Conservation (phyloP, 106 monocot species). For the Alisma plantagoaquatica region DNA sequence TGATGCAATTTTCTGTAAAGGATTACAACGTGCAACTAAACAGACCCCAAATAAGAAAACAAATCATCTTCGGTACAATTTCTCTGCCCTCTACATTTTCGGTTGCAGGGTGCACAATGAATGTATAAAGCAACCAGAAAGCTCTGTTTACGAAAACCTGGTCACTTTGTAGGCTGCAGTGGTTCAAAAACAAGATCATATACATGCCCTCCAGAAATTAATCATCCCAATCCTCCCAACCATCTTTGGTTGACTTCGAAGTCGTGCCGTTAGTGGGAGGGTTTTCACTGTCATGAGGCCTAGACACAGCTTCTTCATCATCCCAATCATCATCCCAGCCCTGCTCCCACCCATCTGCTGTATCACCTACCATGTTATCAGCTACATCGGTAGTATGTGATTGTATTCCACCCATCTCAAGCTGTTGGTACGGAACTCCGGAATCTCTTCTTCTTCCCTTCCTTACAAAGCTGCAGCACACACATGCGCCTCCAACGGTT, state of each 20-base stretch:
- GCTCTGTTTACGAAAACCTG: no score
- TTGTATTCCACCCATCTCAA: conserved; percentile 45
- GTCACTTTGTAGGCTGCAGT: no score
- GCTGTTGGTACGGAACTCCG: conserved; percentile 52
- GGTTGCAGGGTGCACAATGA: no score
- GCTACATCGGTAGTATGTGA: conserved; percentile 5
- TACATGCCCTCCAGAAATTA: conserved; percentile 8
- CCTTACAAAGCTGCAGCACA: conserved; percentile 50
- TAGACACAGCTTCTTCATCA: conserved; percentile 33
- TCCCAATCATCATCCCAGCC: conserved; percentile 80
- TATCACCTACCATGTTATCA: conserved; percentile 4
- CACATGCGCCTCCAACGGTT: conserved; percentile 35
- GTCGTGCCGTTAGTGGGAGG: conserved; percentile 33
- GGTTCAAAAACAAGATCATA: no score
- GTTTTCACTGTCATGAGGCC: conserved; percentile 6
- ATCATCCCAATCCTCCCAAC: conserved; percentile 79
- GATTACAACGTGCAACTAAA: no score
- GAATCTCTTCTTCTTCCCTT: conserved; percentile 23
- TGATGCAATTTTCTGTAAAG: no score
- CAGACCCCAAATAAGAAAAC: no score
- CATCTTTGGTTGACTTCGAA: conserved; percentile 41
- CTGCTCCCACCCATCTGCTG: conserved; percentile 41
- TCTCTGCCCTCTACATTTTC: no score
- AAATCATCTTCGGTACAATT: no score
- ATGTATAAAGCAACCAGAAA: no score